Evolutionary conservation across 1,284 basidiomycete genomes (phyloP), one percentile per base, ranked within the genome.

Genomic region (Cryptococcus jaspeensis): DNA sequence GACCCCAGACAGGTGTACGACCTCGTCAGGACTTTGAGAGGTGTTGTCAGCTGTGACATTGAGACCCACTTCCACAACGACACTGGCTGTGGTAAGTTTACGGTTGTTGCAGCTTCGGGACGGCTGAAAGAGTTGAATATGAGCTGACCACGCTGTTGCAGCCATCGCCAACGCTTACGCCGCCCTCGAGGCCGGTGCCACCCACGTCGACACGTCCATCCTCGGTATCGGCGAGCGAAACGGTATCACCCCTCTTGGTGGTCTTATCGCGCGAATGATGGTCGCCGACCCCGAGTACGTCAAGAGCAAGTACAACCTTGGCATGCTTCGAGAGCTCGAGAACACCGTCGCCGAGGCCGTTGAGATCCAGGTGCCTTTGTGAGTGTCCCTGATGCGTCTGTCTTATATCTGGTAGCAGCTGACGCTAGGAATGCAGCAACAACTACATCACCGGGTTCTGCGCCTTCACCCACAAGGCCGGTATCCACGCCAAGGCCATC

Each of bases 381-480:
- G 53, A 70, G 71, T 69, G 15, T 5, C 18, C 39, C 9, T 36
- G 40, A n/a, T 20, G 23, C 23, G 16, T 50, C 32, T 48, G 25
- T 12, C 42, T 22, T n/a, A n/a, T n/a, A n/a, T n/a, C n/a, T n/a
- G n/a, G n/a, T n/a, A n/a, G n/a, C n/a, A 35, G 43, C 35, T 50
- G 18, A 54, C 28, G 9, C 48, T 63, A 36, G 56, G 23, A n/a
- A 23, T 36, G 9, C 51, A 70, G 70, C 69, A 78, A 77, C 75
- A 80, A 80, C 79, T 82, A 82, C 73, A 83, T 84, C 69, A 84
- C 83, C 55, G 96, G 96, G 32, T 99, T 98, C 81, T 99, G 96
- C 76, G 96, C 96, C 18, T 99, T 99, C 82, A 99, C 96, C 25
- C 96, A 99, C 87, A 99, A 99, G 87, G 96, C 96, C 35, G 96